phyloP scores from a whole-genome alignment of 495 filamentous ascomycete genomes.

The Neurospora sublineolata region DNA sequence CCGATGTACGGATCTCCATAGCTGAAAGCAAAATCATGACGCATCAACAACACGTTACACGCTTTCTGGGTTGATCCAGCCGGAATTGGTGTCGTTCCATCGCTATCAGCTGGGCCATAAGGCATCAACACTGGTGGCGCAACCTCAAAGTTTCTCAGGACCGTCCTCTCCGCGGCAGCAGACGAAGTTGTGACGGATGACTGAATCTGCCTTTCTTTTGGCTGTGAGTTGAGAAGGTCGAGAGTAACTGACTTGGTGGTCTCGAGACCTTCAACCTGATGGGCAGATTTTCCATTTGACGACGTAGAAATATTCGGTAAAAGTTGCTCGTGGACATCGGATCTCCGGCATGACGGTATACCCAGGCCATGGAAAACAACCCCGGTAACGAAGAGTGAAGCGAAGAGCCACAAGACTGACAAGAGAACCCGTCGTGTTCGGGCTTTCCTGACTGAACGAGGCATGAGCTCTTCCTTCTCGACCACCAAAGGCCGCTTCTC shows the following conservation, averaged over 20 bases:
- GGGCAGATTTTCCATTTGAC: not conserved
- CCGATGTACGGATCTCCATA: constrained; percentile 75
- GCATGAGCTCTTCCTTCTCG: not conserved
- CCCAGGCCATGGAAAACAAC: not conserved
- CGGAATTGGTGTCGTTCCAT: constrained; percentile 15
- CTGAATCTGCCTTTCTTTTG: not conserved
- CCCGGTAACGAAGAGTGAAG: not conserved
- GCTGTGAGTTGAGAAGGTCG: not conserved
- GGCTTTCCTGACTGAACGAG: not conserved
- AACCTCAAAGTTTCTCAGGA: constrained; percentile 56
- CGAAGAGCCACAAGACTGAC: not conserved
- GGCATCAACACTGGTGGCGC: constrained; percentile 50
- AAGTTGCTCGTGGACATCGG: not conserved
- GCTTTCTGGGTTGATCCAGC: constrained; percentile 13
- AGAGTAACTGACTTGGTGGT: not conserved
- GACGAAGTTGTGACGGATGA: constrained; percentile 7
- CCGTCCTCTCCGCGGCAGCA: constrained; percentile 11
- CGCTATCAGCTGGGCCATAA: constrained; percentile 28
- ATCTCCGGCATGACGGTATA: not conserved
- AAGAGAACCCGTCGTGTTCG: not conserved
- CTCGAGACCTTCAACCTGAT: not conserved
- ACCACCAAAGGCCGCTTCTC: constrained; percentile 6
- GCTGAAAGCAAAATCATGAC: constrained; percentile 62
- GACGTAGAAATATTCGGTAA: not conserved
- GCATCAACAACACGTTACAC: constrained; percentile 53